Base-by-base conservation (phyloP, 2,329 filamentous ascomycete genomes). In the Trichoderma cornu-damae region DNA sequence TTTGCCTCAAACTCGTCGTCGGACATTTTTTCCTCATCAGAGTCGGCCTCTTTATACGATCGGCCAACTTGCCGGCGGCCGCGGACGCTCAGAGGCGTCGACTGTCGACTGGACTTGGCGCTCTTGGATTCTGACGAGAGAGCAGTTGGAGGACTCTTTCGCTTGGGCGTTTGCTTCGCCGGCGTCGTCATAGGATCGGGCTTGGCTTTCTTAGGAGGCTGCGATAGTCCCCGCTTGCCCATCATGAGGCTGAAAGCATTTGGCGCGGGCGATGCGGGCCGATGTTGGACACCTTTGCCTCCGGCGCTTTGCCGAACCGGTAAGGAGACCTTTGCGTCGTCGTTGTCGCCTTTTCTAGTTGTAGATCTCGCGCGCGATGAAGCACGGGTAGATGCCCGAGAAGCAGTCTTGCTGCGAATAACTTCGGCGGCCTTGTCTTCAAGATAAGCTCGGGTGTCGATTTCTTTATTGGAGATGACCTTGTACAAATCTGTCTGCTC, bases 401-500 rank as follows among this genome's bases (percentile, higher is more conserved):
- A 50, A 4, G 48, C 7, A 3, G 55, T 44, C 0, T 64, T 61
- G 11, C 59, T 66, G 9, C 58, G 85, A 16, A 92, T 75, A 9
- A 79, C 78, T 59, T 90, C 85, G 0, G 85, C 75, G 0, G 88
- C 86, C 65, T 92, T 95, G 52, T 88, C 84, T 64, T 96, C 90
- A 1, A 97, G 75, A 59, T 93, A 96, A 14, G 88, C 82, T 26
- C 92, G 82, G 0, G 82, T 81, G 61, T 87, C 84, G 1, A 74
- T 70, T 2, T 75, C 75, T 60, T 81, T 83, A 66, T 86, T 78
- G 56, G 71, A 80, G 32, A 87, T 76, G 0, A 77, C 79, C 50
- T 85, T 85, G 68, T 99, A 99, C 0, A 99, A 73, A 57, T 96
- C 93, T 2, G 91, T 90, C 68, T 99, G 94, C 63, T 94, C 90